Base-by-base conservation (phyloP, 495 filamentous ascomycete genomes). In the Letharia columbiana region DNA sequence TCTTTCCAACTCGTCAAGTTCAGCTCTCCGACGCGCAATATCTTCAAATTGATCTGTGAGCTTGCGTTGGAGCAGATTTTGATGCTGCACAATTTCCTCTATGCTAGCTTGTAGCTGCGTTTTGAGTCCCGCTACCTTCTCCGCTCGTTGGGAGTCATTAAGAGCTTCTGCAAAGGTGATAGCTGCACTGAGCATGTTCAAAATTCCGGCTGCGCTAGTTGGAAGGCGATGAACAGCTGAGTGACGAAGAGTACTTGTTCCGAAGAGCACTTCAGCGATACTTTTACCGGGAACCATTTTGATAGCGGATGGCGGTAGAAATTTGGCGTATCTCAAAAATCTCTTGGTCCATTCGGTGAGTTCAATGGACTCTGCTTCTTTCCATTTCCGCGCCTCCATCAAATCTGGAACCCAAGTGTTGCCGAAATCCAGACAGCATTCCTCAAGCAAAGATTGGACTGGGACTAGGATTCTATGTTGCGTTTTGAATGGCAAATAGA, bases 261-360 rank as follows among this genome's bases (percentile, higher is more conserved):
- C 33, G 54, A 23, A 64, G n/a, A 71, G 69, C 17, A 71, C 67
- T 39, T 41, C 15, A 2, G 49, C 52, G 18, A 63, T 20, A 58
- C 44, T 65, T 64, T 70, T 70, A 50, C 65, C 65, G 28, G 60
- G 20, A 45, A 69, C 42, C 42, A 39, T 60, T 67, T 63, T 56
- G 28, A 67, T 64, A 12, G 68, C 65, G 20, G 60, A 44, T 11
- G 56, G 28, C 23, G 68, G 68, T 57, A 70, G 61, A 57, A 44
- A 31, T 28, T 59, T 58, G 18, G 56, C 45, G 37, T 39, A 20
- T 65, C 63, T 70, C 40, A 49, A 37, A 17, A 70, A 62, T 44
- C n/a, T 56, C 54, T 67, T 64, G 47, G 62, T 67, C 68, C 68
- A 70, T 62, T 70, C 54, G 17, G 65, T 70, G 15, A 70, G 62